A percentile compares a stretch with the other conserved stretches of the same genome.
phyloP scores from a whole-genome alignment of 768 basidiomycete species.

The Termitomyces sp. region DNA sequence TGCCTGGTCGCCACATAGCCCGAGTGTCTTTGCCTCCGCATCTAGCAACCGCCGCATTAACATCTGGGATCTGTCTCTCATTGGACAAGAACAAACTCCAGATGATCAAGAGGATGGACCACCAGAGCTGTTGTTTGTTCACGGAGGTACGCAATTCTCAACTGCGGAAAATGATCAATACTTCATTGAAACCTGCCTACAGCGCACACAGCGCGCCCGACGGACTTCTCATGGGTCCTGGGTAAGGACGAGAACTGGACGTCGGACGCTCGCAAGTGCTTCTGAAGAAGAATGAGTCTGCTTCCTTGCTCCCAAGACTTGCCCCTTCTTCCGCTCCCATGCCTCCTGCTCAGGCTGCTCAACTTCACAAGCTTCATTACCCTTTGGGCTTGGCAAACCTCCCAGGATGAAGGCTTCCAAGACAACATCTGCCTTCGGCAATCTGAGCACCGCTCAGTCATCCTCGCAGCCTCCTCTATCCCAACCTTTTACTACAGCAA shows the following conservation, averaged over 20 bases:
- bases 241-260: conserved; percentile 79
- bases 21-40: conserved; percentile 91
- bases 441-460: conserved; percentile 16
- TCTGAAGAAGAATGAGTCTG: conserved; percentile 66
- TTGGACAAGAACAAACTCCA: conserved; percentile 94
- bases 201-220: conserved; percentile 88
- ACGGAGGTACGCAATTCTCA: conserved; percentile 66
- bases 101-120: conserved; percentile 99
- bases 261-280: conserved; percentile 78
- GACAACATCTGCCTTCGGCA: conserved; percentile 23
- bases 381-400: conserved; percentile 20
- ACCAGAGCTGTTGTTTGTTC: conserved; percentile 93
- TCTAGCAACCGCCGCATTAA: conserved; percentile 93
- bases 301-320: conserved; percentile 24
- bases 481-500: conserved; percentile 22
- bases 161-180: neutral
- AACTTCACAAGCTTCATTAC: conserved; percentile 12
- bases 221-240: conserved; percentile 96
- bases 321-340: conserved; percentile 17
- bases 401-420: conserved; percentile 20
- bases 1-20: conserved; percentile 92
- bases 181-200: neutral
- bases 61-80: conserved; percentile 90
- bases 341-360: conserved; percentile 8
- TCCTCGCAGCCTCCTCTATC: conserved; percentile 19